These are phyloP conservation scores for Lineolata rhizophorae DNA, from an alignment of 495 filamentous ascomycete species.

Conservation along the genomic window DNA sequence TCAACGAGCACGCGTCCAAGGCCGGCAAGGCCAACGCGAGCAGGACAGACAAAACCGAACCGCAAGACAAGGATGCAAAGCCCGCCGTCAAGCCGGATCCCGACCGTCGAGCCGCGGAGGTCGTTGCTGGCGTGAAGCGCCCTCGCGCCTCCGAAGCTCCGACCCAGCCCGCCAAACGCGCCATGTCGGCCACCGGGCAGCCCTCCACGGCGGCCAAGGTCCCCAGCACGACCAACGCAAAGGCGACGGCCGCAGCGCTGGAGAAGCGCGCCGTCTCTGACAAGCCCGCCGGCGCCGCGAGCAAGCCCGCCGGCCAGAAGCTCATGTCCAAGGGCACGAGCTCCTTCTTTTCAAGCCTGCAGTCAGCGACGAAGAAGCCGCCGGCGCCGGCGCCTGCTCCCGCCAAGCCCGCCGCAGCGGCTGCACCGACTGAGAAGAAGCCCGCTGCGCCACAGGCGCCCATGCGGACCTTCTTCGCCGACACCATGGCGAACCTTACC, in stretches of 20 bases:
- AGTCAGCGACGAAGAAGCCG: conserved; percentile 38
- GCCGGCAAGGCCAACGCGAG: conserved; percentile 12
- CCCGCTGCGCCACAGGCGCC: conserved; percentile 15
- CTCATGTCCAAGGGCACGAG: conserved; percentile 32
- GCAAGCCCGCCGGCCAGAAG: conserved; percentile 26
- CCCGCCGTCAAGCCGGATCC: too few species aligned
- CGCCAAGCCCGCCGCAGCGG: conserved; percentile 8
- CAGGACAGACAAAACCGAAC: too few species aligned
- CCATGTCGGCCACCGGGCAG: conserved; percentile 3
- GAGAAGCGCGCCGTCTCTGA: too few species aligned
- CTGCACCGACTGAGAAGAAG: conserved; percentile 19
- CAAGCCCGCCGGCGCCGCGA: conserved; percentile 11
- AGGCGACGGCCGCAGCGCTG: conserved; percentile 2
- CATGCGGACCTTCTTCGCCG: conserved; percentile 22
- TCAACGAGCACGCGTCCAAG: conserved; percentile 22
- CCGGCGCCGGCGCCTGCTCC: conserved; percentile 23
- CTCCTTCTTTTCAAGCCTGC: conserved; percentile 33
- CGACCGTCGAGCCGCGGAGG: too few species aligned
- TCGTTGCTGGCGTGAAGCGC: conserved; percentile 25
- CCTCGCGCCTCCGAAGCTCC: conserved; percentile 22
- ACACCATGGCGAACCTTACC: conserved; percentile 37
- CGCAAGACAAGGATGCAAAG: too few species aligned
- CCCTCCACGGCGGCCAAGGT: background rate
- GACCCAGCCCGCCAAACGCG: conserved; percentile 16
- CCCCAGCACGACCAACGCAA: conserved; percentile 4